Evolutionary conservation across 257 asterid genomes (phyloP).

Genomic region (Echites panduratus): DNA sequence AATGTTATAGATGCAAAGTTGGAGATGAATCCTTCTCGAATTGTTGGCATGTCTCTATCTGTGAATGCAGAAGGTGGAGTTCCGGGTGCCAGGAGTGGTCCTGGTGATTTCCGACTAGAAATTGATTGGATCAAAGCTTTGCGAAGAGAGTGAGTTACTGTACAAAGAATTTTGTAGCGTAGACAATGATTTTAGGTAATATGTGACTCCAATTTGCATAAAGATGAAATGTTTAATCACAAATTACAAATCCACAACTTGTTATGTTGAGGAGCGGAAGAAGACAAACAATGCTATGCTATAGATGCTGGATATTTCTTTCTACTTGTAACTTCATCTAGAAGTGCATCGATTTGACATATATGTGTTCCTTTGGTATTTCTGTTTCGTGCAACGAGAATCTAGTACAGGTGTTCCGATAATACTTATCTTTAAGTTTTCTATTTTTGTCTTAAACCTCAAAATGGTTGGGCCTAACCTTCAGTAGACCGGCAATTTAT

Average conservation of each 20-base stretch:
- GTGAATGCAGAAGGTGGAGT: constrained; percentile 81
- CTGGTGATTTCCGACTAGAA: constrained; percentile 76
- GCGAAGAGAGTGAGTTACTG: constrained; percentile 32
- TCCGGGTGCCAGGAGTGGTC: constrained; percentile 67
- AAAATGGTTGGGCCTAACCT: neutral
- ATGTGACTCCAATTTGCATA: neutral
- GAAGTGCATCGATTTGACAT: neutral
- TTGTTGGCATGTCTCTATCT: constrained; percentile 75
- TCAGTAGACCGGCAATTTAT: no score
- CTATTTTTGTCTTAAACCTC: neutral
- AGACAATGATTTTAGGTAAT: no score
- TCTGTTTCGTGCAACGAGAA: neutral
- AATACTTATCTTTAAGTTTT: neutral
- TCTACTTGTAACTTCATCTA: neutral
- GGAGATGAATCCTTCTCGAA: constrained; percentile 89
- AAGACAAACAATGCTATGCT: neutral
- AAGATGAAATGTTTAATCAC: no score
- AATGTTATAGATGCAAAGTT: constrained; percentile 68
- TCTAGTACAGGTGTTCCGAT: neutral
- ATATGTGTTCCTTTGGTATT: neutral
- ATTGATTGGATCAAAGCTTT: constrained; percentile 91
- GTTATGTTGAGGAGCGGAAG: neutral
- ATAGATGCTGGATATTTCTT: neutral
- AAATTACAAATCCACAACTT: neutral
- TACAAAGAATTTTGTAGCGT: neutral